Conservation (phyloP, 202 grass and related monocot species). For the Carex arenaria region DNA sequence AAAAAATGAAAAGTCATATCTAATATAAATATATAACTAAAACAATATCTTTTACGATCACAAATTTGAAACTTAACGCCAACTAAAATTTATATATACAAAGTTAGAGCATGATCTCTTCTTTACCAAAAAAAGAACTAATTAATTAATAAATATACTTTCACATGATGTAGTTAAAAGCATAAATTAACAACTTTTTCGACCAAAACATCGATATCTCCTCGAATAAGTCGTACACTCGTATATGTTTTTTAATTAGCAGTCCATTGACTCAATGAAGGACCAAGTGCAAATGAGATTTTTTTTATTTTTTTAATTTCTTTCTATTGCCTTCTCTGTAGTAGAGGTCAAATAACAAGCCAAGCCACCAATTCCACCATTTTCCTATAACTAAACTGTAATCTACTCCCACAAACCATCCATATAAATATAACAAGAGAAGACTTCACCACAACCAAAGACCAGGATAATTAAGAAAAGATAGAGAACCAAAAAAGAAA, state of each 20-base stretch:
- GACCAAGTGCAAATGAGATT: conserved; percentile 1
- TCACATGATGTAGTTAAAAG: not conserved
- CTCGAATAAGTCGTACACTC: not conserved
- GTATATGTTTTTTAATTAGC: not conserved
- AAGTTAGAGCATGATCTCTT: not conserved
- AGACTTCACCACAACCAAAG: conserved; percentile 3
- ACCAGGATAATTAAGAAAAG: not conserved
- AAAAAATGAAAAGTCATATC: no score
- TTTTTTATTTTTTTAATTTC: not conserved
- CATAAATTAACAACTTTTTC: not conserved
- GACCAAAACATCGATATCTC: not conserved
- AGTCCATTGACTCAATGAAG: not conserved
- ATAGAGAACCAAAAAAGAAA: not conserved
- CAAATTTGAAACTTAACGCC: no score
- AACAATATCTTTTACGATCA: no score
- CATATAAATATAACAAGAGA: conserved; percentile 26
- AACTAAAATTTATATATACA: not conserved
- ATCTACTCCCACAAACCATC: conserved; percentile 16
- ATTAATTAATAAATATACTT: not conserved
- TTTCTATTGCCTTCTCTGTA: not conserved
- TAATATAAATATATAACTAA: no score
- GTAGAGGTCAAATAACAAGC: not conserved
- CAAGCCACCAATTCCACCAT: conserved; percentile 24
- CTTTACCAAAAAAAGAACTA: not conserved
- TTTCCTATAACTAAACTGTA: conserved; percentile 22